Base-by-base conservation (phyloP, 257 asterid species). In the Mentha longifolia region DNA sequence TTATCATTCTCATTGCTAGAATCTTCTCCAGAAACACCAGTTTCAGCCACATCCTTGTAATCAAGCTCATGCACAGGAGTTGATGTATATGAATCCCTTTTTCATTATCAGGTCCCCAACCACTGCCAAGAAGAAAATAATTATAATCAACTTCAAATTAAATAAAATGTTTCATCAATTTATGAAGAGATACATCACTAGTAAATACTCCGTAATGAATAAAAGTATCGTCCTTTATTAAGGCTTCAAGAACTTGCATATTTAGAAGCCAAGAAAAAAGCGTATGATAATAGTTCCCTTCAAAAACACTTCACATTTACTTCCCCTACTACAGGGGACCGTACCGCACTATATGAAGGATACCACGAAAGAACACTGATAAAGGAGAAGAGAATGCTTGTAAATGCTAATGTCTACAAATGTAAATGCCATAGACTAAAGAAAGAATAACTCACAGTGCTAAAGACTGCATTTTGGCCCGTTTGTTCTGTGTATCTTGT, bases 381-480 rank as follows among this genome's bases (percentile, higher is more conserved):
- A 17, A 7, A 5, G 1, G 15, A 8, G 14, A 46, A 54, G 17
- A 46, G 17, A 51, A 16, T 11, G 9, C 62, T 51, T 37, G 14
- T 70, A 46, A 33, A 33, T 33, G 6, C 37, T 33, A 22, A 22
- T 22, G 25, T 22, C 25, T 22, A 22, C 25, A 22, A 25, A 67
- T 14, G 47, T 30, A 39, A 31, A 65, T 56, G 46, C 35, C 33
- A 46, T 14, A n/a, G 12, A 22, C 15, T 28, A 35, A 8, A 37
- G n/a, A 55, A 41, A 57, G 25, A 64, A 65, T 68, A 35, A 49
- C 90, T 87, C 79, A 91, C 97, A 78, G 80, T 37, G 88, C 70
- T 62, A 83, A 78, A 15, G 95, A 70, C 47, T 77, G 84, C 59
- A 81, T 82, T 82, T 85, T 92, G 33, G 90, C 89, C 69, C 95